Evolutionary conservation across 2,329 filamentous ascomycete genomes (phyloP).

Genomic region (Graphilbum sp.): DNA sequence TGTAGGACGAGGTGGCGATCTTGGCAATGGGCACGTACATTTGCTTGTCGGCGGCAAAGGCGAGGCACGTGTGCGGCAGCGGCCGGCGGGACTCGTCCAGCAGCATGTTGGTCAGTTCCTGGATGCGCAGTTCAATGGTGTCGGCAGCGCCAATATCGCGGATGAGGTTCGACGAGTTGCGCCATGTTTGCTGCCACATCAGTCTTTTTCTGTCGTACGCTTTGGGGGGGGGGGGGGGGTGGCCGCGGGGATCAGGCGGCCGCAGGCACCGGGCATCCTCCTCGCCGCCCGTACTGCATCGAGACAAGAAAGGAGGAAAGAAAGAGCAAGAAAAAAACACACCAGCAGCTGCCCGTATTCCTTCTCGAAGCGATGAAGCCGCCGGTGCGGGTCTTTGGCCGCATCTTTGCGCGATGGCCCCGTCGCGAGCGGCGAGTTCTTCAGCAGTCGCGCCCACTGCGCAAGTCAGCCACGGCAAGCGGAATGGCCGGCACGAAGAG

Average conservation of each 20-base stretch:
- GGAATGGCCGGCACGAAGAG: not conserved
- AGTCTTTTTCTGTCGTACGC: not conserved
- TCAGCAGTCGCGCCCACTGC: conserved; percentile 53
- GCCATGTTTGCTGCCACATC: conserved; percentile 36
- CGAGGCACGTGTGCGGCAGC: conserved; percentile 78
- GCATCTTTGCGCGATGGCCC: conserved; percentile 39
- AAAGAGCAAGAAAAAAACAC: conserved; percentile 11
- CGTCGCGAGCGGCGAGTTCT: conserved; percentile 41
- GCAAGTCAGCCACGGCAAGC: not conserved
- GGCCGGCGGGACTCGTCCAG: conserved; percentile 80
- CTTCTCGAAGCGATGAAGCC: conserved; percentile 49
- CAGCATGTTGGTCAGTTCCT: conserved; percentile 55
- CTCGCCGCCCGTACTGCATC: too few relatives aligned
- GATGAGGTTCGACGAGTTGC: conserved; percentile 42
- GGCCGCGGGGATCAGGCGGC: too few relatives aligned
- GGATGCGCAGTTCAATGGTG: conserved; percentile 43
- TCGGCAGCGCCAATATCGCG: conserved; percentile 45
- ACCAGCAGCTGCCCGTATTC: conserved; percentile 48
- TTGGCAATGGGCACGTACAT: conserved; percentile 82
- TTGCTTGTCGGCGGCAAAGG: conserved; percentile 71
- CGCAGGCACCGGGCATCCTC: too few relatives aligned
- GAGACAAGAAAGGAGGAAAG: not conserved
- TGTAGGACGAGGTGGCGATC: conserved; percentile 64
- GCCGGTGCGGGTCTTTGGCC: conserved; percentile 45
- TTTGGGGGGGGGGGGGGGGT: too few relatives aligned